Percentiles rank a stretch among this genome's conserved stretches.
These are phyloP conservation scores for Calcarisporium arbuscula DNA, from an alignment of 2,329 filamentous ascomycete species.

Conservation along the genomic window DNA sequence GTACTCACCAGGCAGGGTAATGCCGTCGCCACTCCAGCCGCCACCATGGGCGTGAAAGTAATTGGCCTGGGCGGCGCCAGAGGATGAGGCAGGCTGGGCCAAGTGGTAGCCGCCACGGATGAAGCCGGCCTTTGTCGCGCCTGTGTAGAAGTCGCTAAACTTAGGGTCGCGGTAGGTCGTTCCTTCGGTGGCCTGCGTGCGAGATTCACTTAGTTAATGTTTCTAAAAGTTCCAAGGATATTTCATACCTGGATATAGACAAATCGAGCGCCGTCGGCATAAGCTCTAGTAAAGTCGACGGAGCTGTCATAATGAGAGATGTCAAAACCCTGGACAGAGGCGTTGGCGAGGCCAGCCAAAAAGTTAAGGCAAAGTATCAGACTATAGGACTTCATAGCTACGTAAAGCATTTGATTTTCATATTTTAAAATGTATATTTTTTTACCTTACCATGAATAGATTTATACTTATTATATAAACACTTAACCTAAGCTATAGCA, in stretches of 20 bases:
- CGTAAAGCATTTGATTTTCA: too few species aligned
- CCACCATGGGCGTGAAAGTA: constrained; percentile 48
- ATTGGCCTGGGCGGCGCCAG: constrained; percentile 41
- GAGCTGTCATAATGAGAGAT: constrained; percentile 33
- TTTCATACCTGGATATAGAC: constrained; percentile 35
- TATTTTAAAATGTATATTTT: too few species aligned
- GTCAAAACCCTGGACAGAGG: constrained; percentile 31
- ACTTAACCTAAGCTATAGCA: too few species aligned
- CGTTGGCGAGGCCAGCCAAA: constrained; percentile 12
- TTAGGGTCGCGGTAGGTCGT: constrained; percentile 35
- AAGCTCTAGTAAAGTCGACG: constrained; percentile 31
- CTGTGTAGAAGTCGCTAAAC: constrained; percentile 43
- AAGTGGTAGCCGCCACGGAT: constrained; percentile 53
- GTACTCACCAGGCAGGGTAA: constrained; percentile 50
- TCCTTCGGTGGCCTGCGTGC: constrained; percentile 44
- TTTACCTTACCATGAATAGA: too few species aligned
- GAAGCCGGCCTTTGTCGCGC: constrained; percentile 43
- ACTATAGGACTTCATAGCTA: too few species aligned
- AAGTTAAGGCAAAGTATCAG: too few species aligned
- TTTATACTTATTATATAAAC: too few species aligned
- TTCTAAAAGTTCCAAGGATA: too few species aligned
- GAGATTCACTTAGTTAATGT: too few species aligned
- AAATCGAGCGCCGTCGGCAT: constrained; percentile 32
- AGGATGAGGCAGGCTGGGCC: constrained; percentile 37
- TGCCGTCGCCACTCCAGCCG: constrained; percentile 46